Evolutionary conservation across 2,329 filamentous ascomycete genomes (phyloP).

Genomic region (Cladophialophora chaetospira): DNA sequence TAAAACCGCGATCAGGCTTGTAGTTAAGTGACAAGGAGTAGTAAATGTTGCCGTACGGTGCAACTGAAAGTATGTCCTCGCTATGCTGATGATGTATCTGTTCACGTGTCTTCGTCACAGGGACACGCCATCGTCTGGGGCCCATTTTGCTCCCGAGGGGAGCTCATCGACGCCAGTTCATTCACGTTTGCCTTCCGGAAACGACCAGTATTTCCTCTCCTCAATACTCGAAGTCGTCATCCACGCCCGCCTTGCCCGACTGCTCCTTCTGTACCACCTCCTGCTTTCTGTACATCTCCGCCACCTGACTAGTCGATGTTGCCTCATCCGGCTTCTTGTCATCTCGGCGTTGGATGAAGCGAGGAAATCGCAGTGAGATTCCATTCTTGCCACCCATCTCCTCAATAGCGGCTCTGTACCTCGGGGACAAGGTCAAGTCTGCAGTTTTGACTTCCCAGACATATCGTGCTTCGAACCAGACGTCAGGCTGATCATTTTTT

Average conservation of each 20-base stretch:
- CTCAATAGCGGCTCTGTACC: conserved; percentile 86
- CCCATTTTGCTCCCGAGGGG: no score
- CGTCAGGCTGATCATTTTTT: conserved; percentile 91
- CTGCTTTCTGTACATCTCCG: conserved; percentile 96
- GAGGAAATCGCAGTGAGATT: conserved; percentile 84
- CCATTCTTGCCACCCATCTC: conserved; percentile 74
- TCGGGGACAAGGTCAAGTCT: conserved; percentile 86
- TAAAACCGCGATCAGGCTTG: no score
- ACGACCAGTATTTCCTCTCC: background rate
- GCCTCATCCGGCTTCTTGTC: conserved; percentile 96
- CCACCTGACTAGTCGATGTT: conserved; percentile 79
- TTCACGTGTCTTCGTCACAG: no score
- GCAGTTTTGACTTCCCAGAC: conserved; percentile 99
- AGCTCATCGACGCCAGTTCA: no score
- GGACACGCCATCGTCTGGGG: no score
- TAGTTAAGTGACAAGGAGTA: no score
- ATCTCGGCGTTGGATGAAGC: conserved; percentile 88
- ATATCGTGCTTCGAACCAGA: conserved; percentile 93
- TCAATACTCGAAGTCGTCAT: conserved; percentile 97
- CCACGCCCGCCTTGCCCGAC: conserved; percentile 78
- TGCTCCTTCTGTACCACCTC: conserved; percentile 85
- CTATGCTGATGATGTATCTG: no score
- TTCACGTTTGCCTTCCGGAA: no score
- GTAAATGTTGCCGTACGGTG: no score
- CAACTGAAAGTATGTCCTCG: no score